Evolutionary conservation across 352 stramenopile species (phyloP).

Genomic region (Phytophthora constricta): DNA sequence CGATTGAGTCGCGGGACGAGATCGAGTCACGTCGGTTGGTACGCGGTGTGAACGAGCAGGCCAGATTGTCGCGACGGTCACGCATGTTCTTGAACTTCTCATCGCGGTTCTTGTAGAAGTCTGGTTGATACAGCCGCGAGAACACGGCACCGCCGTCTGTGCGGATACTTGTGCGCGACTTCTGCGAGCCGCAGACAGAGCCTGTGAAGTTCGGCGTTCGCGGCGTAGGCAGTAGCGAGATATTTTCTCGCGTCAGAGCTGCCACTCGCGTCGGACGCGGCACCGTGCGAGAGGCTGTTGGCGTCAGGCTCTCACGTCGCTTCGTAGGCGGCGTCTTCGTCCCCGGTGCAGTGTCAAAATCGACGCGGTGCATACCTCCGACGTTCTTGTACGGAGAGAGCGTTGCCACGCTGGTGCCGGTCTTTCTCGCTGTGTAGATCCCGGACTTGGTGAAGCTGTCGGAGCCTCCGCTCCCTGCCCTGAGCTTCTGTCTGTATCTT

Average conservation of each 20-base stretch:
- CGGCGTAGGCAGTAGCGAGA: constrained; percentile 70
- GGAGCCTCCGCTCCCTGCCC: constrained; percentile 23
- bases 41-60: constrained; percentile 67
- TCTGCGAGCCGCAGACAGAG: constrained; percentile 75
- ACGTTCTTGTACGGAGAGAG: constrained; percentile 44
- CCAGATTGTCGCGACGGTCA: constrained; percentile 71
- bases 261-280: constrained; percentile 58
- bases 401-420: constrained; percentile 26
- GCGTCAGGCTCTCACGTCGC: constrained; percentile 24
- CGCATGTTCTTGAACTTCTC: constrained; percentile 68
- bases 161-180: constrained; percentile 74
- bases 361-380: constrained; percentile 17
- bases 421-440: constrained; percentile 39
- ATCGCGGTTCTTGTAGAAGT: constrained; percentile 84
- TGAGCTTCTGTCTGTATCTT: constrained; percentile 30
- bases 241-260: constrained; percentile 81
- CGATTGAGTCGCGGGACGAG: constrained; percentile 72
- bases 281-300: constrained; percentile 29
- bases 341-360: constrained; percentile 24
- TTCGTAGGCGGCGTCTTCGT: constrained; percentile 48
- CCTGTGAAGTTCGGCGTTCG: constrained; percentile 49
- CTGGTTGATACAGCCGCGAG: constrained; percentile 82
- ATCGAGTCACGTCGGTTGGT: constrained; percentile 60
- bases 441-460: constrained; percentile 35
- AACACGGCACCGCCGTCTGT: constrained; percentile 86